Evolutionary conservation across 257 asterid species (phyloP).

Genomic region (Lantana camara): DNA sequence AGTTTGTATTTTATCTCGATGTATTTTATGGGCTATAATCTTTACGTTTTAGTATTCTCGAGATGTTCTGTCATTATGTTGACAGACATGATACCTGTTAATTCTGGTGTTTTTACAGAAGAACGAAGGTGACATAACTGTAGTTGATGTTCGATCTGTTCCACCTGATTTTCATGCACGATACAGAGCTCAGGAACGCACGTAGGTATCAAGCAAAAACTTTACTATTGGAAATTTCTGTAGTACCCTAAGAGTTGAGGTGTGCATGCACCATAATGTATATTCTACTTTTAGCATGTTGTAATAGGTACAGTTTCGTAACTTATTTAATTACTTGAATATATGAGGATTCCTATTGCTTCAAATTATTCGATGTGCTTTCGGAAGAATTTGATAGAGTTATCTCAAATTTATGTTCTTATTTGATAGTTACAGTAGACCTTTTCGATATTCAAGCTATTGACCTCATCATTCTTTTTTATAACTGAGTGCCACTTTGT

Average conservation of each 20-base stretch:
- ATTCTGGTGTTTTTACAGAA: conserved; percentile 60
- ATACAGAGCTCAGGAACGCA: conserved; percentile 88
- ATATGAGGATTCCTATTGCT: not conserved
- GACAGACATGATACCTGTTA: conserved; percentile 24
- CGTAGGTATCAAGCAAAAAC: conserved; percentile 67
- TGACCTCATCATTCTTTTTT: not conserved
- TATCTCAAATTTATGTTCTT: not conserved
- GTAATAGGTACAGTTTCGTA: not conserved
- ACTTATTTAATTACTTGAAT: not conserved
- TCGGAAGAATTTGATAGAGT: not conserved
- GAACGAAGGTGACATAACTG: conserved; percentile 75
- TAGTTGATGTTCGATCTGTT: conserved; percentile 76
- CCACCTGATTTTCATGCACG: conserved; percentile 91
- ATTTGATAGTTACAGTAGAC: not conserved
- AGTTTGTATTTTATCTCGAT: conserved; percentile 13
- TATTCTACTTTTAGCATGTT: not conserved
- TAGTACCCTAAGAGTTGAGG: conserved; percentile 13
- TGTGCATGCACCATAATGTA: conserved; percentile 9
- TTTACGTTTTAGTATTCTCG: conserved; percentile 1
- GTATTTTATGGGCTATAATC: conserved; percentile 7
- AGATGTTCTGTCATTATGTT: not conserved
- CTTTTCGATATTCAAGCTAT: not conserved
- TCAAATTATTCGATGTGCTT: not conserved
- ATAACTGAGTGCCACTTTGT: conserved; percentile 18
- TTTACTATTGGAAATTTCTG: conserved; percentile 17